Evolutionary conservation across 2,329 filamentous ascomycete genomes (phyloP).

Genomic region (Calonectria henricotiae): DNA sequence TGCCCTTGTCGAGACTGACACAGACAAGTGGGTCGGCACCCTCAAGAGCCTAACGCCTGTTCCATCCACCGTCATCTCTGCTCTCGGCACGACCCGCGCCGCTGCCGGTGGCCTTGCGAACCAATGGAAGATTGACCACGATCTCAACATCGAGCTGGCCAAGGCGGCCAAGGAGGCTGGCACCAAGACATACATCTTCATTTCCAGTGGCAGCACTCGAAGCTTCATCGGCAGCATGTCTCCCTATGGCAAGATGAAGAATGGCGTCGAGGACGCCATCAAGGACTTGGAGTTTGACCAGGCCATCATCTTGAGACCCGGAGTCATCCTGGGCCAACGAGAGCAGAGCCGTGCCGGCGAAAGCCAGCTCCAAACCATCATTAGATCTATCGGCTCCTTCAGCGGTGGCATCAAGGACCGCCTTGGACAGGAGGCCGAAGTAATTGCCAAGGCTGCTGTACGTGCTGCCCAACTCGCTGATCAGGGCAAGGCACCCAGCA

Average conservation of each 20-base stretch:
- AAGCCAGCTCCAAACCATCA: slow-evolving; percentile 69
- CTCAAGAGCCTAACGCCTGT: slow-evolving; percentile 71
- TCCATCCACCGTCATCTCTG: slow-evolving; percentile 81
- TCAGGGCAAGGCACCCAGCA: slow-evolving; percentile 73
- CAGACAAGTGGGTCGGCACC: slow-evolving; percentile 76
- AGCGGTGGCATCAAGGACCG: slow-evolving; percentile 73
- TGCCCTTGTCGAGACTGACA: slow-evolving; percentile 76
- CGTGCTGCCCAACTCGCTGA: slow-evolving; percentile 72
- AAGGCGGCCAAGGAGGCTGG: slow-evolving; percentile 82
- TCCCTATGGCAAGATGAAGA: slow-evolving; percentile 82
- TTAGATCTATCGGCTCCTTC: slow-evolving; percentile 71
- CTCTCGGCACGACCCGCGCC: slow-evolving; percentile 84
- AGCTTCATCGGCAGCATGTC: slow-evolving; percentile 62
- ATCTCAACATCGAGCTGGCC: slow-evolving; percentile 86
- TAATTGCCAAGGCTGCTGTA: slow-evolving; percentile 80
- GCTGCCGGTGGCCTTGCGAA: slow-evolving; percentile 82
- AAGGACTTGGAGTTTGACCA: slow-evolving; percentile 82
- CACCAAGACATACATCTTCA: slow-evolving; percentile 82
- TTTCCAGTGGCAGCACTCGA: slow-evolving; percentile 73
- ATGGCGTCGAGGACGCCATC: slow-evolving; percentile 86
- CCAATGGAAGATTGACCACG: slow-evolving; percentile 91
- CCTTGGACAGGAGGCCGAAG: slow-evolving; percentile 81
- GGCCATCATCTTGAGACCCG: slow-evolving; percentile 82
- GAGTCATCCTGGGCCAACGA: slow-evolving; percentile 81
- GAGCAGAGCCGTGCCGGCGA: slow-evolving; percentile 75